These are phyloP conservation scores for Lipomyces mesembrius DNA, from an alignment of 805 yeast genomes.

Conservation along the genomic window DNA sequence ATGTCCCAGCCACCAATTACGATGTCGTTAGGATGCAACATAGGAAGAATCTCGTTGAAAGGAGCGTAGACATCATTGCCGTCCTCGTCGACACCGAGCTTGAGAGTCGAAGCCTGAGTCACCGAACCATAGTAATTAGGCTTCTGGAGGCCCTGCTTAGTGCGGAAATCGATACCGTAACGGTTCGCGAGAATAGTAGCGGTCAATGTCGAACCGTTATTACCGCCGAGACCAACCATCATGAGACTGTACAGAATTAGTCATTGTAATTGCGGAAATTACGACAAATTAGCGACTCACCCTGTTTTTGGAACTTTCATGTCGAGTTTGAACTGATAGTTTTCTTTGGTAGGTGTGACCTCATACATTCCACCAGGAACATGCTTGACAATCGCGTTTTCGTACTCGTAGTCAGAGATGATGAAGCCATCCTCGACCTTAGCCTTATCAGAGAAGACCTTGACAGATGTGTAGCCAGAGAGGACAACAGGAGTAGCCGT, in stretches of 20 bases:
- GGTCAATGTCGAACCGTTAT: constrained; percentile 90
- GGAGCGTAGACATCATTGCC: constrained; percentile 93
- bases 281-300: constrained; percentile 5
- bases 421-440: constrained; percentile 53
- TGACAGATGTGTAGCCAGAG: constrained; percentile 53
- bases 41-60: constrained; percentile 84
- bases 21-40: constrained; percentile 87
- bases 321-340: constrained; percentile 86
- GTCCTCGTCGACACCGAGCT: constrained; percentile 79
- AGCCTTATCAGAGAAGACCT: constrained; percentile 60
- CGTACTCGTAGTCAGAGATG: constrained; percentile 66
- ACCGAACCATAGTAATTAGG: constrained; percentile 93
- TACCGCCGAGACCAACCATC: constrained; percentile 95
- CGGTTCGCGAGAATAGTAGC: constrained; percentile 87
- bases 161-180: constrained; percentile 74
- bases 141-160: constrained; percentile 74
- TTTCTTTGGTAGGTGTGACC: constrained; percentile 72
- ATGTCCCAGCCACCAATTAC: constrained; percentile 96
- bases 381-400: constrained; percentile 57
- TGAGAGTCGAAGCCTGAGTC: constrained; percentile 88
- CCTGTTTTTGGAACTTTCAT: constrained; percentile 79
- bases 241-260: constrained; percentile 54
- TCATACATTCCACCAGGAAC: constrained; percentile 47
- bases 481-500: constrained; percentile 43
- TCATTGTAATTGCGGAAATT: neutral